These are phyloP conservation scores for Chrysoporthe austroafricana DNA, from an alignment of 2,329 filamentous ascomycete species.

Conservation along the genomic window DNA sequence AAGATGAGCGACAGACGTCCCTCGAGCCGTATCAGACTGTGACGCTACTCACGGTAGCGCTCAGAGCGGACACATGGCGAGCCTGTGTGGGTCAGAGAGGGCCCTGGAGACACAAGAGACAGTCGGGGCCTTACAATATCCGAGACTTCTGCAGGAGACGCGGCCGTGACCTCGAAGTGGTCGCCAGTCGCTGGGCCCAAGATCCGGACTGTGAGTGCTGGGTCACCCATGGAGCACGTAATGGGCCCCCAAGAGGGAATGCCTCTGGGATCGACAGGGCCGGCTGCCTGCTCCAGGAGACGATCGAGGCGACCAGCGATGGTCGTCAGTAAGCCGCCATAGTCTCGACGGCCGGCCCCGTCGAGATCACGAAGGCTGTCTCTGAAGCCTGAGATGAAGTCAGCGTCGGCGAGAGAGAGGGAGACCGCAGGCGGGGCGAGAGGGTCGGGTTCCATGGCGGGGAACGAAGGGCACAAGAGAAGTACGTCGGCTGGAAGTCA, in stretches of 20 bases:
- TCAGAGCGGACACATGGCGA: constrained; percentile 14
- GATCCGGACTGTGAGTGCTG: constrained; percentile 7
- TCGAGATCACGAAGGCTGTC: constrained; percentile 2
- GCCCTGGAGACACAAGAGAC: not conserved
- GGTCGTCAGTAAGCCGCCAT: constrained; percentile 17
- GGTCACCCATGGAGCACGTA: not conserved
- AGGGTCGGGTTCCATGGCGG: not conserved
- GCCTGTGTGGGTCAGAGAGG: not conserved
- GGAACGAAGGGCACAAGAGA: not conserved
- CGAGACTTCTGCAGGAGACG: constrained; percentile 9
- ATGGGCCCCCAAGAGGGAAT: constrained; percentile 8
- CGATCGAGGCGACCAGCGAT: constrained; percentile 14
- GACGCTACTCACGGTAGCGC: constrained; percentile 18
- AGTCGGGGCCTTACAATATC: constrained; percentile 6
- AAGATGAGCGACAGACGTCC: not conserved
- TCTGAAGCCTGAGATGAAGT: constrained; percentile 10
- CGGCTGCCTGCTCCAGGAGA: not conserved
- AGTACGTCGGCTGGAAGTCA: no score
- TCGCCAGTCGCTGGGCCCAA: constrained; percentile 18
- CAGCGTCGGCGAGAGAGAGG: constrained; percentile 15
- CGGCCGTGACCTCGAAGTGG: constrained; percentile 2
- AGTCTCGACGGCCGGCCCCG: constrained; percentile 8
- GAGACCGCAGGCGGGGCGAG: not conserved
- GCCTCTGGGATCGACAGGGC: not conserved
- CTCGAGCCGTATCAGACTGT: not conserved